Percentiles rank a stretch among this genome's conserved stretches.
phyloP scores from a whole-genome alignment of 768 basidiomycete genomes.

The Cystobasidiopsis lactophilus region DNA sequence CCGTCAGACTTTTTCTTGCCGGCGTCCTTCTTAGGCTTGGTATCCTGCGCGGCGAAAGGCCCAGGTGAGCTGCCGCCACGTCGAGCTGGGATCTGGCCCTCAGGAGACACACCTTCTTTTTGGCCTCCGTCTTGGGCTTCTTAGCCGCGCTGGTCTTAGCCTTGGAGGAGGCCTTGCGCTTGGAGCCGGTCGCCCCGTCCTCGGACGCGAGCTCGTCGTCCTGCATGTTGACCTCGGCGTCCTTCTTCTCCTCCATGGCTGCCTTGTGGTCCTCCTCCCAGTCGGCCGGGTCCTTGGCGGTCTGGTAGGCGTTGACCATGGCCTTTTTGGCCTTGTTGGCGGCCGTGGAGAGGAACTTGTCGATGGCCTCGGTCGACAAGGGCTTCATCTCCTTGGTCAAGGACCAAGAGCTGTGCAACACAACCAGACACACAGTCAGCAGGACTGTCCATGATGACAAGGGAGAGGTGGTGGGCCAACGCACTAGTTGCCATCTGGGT shows the following conservation, averaged over 20 bases:
- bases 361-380: slow-evolving; percentile 57
- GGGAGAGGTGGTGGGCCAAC: slow-evolving; percentile 24
- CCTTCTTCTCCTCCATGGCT: slow-evolving; percentile 43
- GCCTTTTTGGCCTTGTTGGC: slow-evolving; percentile 49
- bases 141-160: slow-evolving; percentile 21
- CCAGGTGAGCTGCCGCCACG: neutral
- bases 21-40: slow-evolving; percentile 34
- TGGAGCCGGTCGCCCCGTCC: neutral
- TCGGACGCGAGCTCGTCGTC: slow-evolving; percentile 31
- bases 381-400: slow-evolving; percentile 57
- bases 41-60: slow-evolving; percentile 5
- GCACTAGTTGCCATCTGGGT: slow-evolving; percentile 82
- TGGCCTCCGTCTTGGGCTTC: slow-evolving; percentile 21
- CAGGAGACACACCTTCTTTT: slow-evolving; percentile 12
- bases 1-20: slow-evolving; percentile 32
- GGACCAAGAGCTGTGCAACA: slow-evolving; percentile 52
- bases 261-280: slow-evolving; percentile 32
- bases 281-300: slow-evolving; percentile 47
- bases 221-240: slow-evolving; percentile 32
- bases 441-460: neutral
- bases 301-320: slow-evolving; percentile 42
- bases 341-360: slow-evolving; percentile 47
- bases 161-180: slow-evolving; percentile 10
- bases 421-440: neutral
- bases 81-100: neutral